Evolutionary conservation across 108 stramenopile genomes (phyloP).

Genomic region (Nitzschia palea): DNA sequence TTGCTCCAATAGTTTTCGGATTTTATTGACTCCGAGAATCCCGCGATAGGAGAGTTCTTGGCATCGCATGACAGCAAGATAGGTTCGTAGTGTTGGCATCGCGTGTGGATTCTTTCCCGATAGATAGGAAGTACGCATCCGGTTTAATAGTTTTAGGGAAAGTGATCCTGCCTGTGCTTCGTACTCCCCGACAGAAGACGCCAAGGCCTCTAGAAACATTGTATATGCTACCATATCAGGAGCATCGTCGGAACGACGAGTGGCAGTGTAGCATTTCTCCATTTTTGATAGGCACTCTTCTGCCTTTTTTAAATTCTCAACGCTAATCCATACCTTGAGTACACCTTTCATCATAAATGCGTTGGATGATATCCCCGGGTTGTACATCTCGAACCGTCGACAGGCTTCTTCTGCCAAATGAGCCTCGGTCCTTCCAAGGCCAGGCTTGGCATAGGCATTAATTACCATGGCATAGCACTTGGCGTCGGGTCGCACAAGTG

Average conservation of each 20-base stretch:
- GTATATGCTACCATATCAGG: conserved; percentile 14
- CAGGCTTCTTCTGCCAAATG: conserved; percentile 14
- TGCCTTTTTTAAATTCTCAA: conserved; percentile 4
- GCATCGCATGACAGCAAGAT: conserved; percentile 15
- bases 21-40: not conserved
- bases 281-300: conserved; percentile 19
- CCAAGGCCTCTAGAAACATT: not conserved
- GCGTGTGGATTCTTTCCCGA: conserved; percentile 7
- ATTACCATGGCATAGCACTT: conserved; percentile 18
- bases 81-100: conserved; percentile 10
- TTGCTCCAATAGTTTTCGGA: conserved; percentile 3
- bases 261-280: conserved; percentile 19
- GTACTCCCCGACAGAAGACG: not conserved
- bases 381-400: conserved; percentile 15
- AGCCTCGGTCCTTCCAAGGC: conserved; percentile 10
- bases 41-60: not conserved
- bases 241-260: not conserved
- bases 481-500: conserved; percentile 11
- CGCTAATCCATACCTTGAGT: conserved; percentile 21
- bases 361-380: not conserved
- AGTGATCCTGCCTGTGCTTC: not conserved
- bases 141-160: not conserved
- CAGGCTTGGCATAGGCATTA: conserved; percentile 18
- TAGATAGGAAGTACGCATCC: not conserved
- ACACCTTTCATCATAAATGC: conserved; percentile 7